These are phyloP conservation scores for Luvunga scandens DNA, from an alignment of 345 rosid genomes.

Conservation along the genomic window DNA sequence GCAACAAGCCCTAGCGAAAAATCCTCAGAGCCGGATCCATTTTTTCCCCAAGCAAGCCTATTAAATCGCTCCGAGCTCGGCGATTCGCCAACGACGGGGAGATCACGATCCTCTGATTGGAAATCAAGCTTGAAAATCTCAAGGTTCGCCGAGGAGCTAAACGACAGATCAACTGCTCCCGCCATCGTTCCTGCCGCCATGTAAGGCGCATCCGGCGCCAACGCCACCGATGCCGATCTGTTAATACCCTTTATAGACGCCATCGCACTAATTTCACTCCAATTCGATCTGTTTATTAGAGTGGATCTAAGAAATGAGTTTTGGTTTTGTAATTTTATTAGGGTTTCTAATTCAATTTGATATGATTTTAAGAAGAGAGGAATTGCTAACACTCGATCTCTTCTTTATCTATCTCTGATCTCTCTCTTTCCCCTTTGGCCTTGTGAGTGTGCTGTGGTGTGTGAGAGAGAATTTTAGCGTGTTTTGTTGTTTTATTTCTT, in stretches of 20 bases:
- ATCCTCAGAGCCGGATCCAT: conserved; percentile 80
- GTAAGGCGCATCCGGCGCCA: conserved; percentile 94
- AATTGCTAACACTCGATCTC: background rate
- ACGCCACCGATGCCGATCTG: conserved; percentile 94
- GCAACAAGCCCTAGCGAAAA: conserved; percentile 84
- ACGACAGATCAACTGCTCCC: conserved; percentile 94
- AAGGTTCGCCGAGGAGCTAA: conserved; percentile 86
- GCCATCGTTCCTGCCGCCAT: conserved; percentile 99
- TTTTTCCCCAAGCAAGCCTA: conserved; percentile 88
- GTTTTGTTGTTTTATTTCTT: background rate
- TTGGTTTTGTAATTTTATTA: background rate
- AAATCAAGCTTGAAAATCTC: conserved; percentile 98
- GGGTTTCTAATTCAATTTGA: background rate
- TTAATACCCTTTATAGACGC: conserved; percentile 86
- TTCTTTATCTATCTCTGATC: background rate
- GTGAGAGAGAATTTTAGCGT: background rate
- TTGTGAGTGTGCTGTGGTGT: background rate
- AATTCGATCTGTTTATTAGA: background rate
- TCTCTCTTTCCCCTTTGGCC: background rate
- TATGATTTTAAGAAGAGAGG: background rate
- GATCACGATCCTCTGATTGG: conserved; percentile 85
- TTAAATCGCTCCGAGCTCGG: conserved; percentile 95
- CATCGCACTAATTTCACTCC: conserved; percentile 33
- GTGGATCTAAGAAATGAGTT: conserved; percentile 2
- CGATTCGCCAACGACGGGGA: conserved; percentile 68